Evolutionary conservation across 2,329 filamentous ascomycete species (phyloP).

Genomic region (Hymenoscyphus fraxineus): DNA sequence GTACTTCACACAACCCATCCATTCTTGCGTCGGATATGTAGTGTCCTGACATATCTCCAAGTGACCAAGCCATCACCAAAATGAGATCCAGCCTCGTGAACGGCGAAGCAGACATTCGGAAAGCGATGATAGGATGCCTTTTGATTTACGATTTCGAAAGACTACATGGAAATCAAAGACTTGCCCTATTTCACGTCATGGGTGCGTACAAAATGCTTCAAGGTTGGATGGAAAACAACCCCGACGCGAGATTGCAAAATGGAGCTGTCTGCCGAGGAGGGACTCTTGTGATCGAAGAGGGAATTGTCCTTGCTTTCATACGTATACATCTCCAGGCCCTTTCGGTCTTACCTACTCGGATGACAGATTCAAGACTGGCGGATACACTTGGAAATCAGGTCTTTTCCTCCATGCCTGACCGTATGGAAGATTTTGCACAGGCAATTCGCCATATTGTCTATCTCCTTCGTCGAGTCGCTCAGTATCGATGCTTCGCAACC

Average conservation of each 20-base stretch:
- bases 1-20: neutral
- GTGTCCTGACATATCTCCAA: neutral
- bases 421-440: neutral
- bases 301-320: neutral
- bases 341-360: neutral
- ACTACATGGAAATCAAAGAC: neutral
- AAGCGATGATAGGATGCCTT: neutral
- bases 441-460: neutral
- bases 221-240: neutral
- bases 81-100: neutral
- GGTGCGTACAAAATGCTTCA: neutral
- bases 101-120: neutral
- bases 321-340: neutral
- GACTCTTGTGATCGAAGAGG: neutral
- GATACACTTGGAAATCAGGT: neutral
- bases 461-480: neutral
- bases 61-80: neutral
- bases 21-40: neutral
- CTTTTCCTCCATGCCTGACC: neutral
- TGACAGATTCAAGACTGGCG: neutral
- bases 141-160: neutral
- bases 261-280: neutral
- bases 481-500: neutral
- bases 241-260: neutral
- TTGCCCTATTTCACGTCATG: neutral